Conservation (phyloP, 2,329 filamentous ascomycete genomes). For the Botrytis paeoniae region DNA sequence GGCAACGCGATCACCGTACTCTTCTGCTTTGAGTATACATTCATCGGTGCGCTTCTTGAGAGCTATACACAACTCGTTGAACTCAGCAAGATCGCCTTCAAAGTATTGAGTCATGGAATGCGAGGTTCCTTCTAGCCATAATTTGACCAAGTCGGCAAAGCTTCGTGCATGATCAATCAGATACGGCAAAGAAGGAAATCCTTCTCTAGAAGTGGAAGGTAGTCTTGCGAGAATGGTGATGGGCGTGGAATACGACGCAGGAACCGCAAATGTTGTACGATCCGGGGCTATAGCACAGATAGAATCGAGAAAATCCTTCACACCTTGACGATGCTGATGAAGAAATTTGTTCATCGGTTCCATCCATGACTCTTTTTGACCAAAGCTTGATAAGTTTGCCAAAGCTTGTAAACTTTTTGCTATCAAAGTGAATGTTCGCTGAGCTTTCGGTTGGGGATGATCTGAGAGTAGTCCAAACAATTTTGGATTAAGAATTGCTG, state of each 20-base stretch:
- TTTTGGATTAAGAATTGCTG: slow-evolving; percentile 93
- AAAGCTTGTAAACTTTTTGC: slow-evolving; percentile 89
- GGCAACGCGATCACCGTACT: slow-evolving; percentile 24
- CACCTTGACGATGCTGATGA: slow-evolving; percentile 67
- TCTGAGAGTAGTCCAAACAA: slow-evolving; percentile 82
- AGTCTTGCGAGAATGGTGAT: slow-evolving; percentile 84
- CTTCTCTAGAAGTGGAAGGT: slow-evolving; percentile 77
- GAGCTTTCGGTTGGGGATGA: slow-evolving; percentile 76
- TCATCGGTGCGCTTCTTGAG: slow-evolving; percentile 37
- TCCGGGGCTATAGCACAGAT: slow-evolving; percentile 81
- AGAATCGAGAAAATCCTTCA: slow-evolving; percentile 83
- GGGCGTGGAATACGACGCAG: slow-evolving; percentile 87
- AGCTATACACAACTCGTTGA: slow-evolving; percentile 35
- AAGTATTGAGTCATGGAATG: slow-evolving; percentile 24
- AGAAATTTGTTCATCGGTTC: slow-evolving; percentile 95
- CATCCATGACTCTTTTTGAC: slow-evolving; percentile 98
- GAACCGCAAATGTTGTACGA: slow-evolving; percentile 60
- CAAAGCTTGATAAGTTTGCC: slow-evolving; percentile 86
- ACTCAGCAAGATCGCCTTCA: slow-evolving; percentile 36
- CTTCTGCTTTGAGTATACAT: slow-evolving; percentile 36
- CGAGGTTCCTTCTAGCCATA: slow-evolving; percentile 64
- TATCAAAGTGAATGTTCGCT: slow-evolving; percentile 85
- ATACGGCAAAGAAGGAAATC: slow-evolving; percentile 89
- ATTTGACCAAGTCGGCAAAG: slow-evolving; percentile 76
- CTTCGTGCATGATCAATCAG: slow-evolving; percentile 85